phyloP scores from a whole-genome alignment of 768 basidiomycete species.

The Phlebiopsis gigantea region DNA sequence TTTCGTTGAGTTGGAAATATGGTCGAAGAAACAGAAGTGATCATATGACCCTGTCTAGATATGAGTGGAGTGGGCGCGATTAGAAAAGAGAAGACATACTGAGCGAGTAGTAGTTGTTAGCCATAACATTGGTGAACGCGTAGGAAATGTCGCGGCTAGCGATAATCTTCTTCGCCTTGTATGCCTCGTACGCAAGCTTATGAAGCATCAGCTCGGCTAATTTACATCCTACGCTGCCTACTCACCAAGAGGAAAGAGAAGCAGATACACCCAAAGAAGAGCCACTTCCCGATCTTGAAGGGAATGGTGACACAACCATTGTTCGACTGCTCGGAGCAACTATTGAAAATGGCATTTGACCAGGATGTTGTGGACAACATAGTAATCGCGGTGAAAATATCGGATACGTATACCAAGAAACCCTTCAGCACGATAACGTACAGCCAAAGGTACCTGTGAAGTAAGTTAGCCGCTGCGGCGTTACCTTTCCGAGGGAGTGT shows the following conservation, averaged over 20 bases:
- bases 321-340: slow-evolving; percentile 48
- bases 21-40: slow-evolving; percentile 97
- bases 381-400: slow-evolving; percentile 96
- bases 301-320: slow-evolving; percentile 79
- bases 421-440: slow-evolving; percentile 94
- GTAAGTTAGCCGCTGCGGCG: slow-evolving; percentile 4
- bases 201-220: neutral
- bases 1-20: slow-evolving; percentile 94
- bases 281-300: slow-evolving; percentile 88
- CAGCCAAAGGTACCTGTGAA: slow-evolving; percentile 79
- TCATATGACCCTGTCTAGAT: slow-evolving; percentile 88
- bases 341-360: slow-evolving; percentile 86
- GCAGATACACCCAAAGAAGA: slow-evolving; percentile 97
- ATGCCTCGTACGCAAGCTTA: slow-evolving; percentile 86
- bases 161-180: slow-evolving; percentile 92
- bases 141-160: slow-evolving; percentile 95
- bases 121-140: slow-evolving; percentile 97
- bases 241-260: slow-evolving; percentile 93
- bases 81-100: slow-evolving; percentile 45
- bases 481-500: neutral
- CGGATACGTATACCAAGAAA: slow-evolving; percentile 93
- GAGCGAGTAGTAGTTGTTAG: slow-evolving; percentile 93
- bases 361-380: slow-evolving; percentile 90
- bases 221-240: slow-evolving; percentile 5
- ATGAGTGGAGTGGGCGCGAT: neutral